Conservation (phyloP, 306 rosid genomes). For the Abrus pulchellus region DNA sequence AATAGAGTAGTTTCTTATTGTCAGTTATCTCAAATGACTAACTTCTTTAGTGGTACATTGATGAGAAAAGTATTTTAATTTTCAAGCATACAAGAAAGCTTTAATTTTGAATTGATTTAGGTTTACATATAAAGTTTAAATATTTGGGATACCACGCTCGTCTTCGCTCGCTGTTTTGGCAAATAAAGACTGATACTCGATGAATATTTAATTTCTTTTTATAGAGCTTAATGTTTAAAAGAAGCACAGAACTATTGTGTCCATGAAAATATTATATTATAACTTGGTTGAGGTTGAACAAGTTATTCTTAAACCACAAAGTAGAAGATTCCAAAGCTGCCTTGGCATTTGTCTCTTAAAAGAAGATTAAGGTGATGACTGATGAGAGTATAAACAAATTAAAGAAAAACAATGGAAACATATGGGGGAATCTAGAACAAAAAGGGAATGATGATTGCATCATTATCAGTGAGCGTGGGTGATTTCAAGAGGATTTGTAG, state of each 20-base stretch:
- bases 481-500: conserved; percentile 32
- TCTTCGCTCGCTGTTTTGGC: conserved; percentile 7
- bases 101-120: not conserved
- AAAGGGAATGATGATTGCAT: conserved; percentile 44
- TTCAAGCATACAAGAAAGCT: not conserved
- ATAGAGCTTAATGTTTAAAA: not conserved
- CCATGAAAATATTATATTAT: conserved; percentile 24
- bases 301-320: conserved; percentile 18
- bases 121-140: not conserved
- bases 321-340: conserved; percentile 55
- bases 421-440: conserved; percentile 36
- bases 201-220: not conserved
- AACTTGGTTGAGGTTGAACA: not conserved
- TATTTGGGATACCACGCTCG: not conserved
- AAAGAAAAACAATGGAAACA: not conserved
- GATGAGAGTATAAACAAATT: conserved; percentile 31
- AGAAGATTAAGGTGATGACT: conserved; percentile 33
- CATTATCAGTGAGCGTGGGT: conserved; percentile 43
- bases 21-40: not conserved
- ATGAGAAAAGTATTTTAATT: not conserved
- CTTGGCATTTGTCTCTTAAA: conserved; percentile 27
- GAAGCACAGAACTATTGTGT: not conserved
- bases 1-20: not conserved
- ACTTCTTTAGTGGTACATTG: not conserved
- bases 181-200: not conserved